Conservation (phyloP, 2,329 filamentous ascomycete species). For the Rhytidhysteron rufulum region DNA sequence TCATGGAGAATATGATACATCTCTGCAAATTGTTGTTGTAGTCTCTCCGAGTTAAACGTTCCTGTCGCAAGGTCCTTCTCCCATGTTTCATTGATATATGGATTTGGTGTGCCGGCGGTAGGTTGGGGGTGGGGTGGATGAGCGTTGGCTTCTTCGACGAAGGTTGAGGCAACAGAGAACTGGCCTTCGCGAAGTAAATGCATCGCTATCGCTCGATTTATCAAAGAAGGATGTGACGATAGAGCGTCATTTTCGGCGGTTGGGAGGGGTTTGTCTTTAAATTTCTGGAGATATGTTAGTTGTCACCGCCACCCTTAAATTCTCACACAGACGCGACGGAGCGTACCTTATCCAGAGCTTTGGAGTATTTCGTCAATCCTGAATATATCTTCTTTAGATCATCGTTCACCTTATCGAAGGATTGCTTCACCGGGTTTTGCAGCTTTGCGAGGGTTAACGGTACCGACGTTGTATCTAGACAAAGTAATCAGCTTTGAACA, state of each 20-base stretch:
- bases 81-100: slow-evolving; percentile 30
- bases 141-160: slow-evolving; percentile 67
- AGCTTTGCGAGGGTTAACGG: slow-evolving; percentile 75
- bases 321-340: background rate
- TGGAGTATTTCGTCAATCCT: slow-evolving; percentile 78
- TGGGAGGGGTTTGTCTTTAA: slow-evolving; percentile 60
- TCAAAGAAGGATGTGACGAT: slow-evolving; percentile 67
- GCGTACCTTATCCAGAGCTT: slow-evolving; percentile 77
- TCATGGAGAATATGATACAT: slow-evolving; percentile 90
- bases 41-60: slow-evolving; percentile 58
- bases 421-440: slow-evolving; percentile 78
- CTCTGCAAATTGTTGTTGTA: slow-evolving; percentile 77
- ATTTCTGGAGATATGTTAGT: slow-evolving; percentile 47
- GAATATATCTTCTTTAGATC: slow-evolving; percentile 80
- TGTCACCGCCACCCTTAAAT: too few relatives aligned
- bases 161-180: slow-evolving; percentile 81
- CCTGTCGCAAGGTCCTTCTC: slow-evolving; percentile 50
- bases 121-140: slow-evolving; percentile 41
- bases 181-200: slow-evolving; percentile 92
- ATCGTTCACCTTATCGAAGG: slow-evolving; percentile 75
- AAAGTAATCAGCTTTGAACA: slow-evolving; percentile 24
- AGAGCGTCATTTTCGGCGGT: slow-evolving; percentile 79
- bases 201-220: slow-evolving; percentile 94
- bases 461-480: slow-evolving; percentile 63
- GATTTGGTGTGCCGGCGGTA: slow-evolving; percentile 30